Base-by-base conservation (phyloP, 345 rosid genomes). In the Chamaenerion angustifolium region DNA sequence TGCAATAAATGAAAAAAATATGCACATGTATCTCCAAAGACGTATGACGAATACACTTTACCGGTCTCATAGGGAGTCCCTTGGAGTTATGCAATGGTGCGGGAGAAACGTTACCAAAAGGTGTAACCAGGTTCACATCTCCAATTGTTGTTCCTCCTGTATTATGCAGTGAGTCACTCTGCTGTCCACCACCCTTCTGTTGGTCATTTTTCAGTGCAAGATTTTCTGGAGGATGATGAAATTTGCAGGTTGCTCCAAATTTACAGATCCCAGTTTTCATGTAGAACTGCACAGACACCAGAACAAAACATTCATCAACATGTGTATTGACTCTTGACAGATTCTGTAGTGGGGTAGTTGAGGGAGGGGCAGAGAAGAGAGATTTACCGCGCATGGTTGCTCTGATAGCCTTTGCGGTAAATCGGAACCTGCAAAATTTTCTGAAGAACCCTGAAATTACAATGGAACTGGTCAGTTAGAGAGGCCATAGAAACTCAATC, bases 241-340 rank as follows among this genome's bases (percentile, higher is more conserved):
- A 90, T 66, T 83, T 90, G 84, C 98, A 90, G 43, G 83, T 71
- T 49, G 71, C 58, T 57, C 95, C 98, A 76, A 79, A 90, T 67
- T 90, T 90, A 73, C 98, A 90, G 64, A 58, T 73, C 53, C 95
- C 95, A 54, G 86, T 90, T 77, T 83, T 90, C 86, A 78, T 42
- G 65, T 81, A 86, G 68, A 81, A 90, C 98, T 90, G 81, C 64
- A 68, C 37, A 43, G 43, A 51, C 58, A 35, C 40, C 42, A 2
- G 31, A 50, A n/a, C 40, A 27, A 10, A n/a, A 54, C 12, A 23
- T 54, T 15, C 27, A 12, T 3, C 21, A 43, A 11, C 23, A 18
- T 52, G 42, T 40, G 10, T 8, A n/a, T 23, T 15, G n/a, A n/a
- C n/a, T n/a, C n/a, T n/a, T n/a, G n/a, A n/a, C n/a, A n/a, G n/a